Evolutionary conservation across 2,329 filamentous ascomycete species (phyloP), one percentile per base, ranked within the genome.

Genomic region (Lojkania enalia): DNA sequence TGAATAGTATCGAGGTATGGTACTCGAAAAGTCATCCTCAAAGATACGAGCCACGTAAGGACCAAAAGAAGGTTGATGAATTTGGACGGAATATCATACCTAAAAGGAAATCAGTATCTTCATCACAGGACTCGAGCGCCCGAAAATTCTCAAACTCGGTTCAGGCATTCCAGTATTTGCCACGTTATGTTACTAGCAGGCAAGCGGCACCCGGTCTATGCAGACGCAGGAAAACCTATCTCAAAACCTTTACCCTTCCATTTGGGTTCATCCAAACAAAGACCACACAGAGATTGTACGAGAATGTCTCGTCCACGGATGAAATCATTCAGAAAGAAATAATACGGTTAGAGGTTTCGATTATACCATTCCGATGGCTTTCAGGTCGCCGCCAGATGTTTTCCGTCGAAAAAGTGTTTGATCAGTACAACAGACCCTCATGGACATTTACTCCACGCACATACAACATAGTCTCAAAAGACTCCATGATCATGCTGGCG

Each of bases 261-360:
- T 40, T 43, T 20, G 44, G 44, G 14, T 39, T 43, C 33, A 7
- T 47, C 3, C 39, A 47, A n/a, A 47, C 33, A n/a, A 47, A 25
- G 19, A 38, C 20, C 7, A 36, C 27, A 25, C 23, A 23, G 9
- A 7, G 7, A 7, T 19, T 25, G 4, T 38, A 9, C 23, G 20
- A 37, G 3, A 14, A 32, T 23, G 12, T 20, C 12, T 6, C 23
- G 21, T 13, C 13, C 30, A 11, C 30, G 7, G 9, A 7, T 11
- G 6, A 11, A 15, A 33, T 12, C 7, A 18, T 16, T 6, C 13
- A 37, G 14, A 39, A 33, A 21, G 39, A 42, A 20, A 39, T 32
- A 15, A 11, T 47, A 5, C 23, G 18, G 6, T 13, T 47, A 12
- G 35, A 42, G 30, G 30, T 47, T 6, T 20, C 31, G 2, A 11